Conservation (phyloP, 306 rosid genomes). For the Quillaja saponaria region DNA sequence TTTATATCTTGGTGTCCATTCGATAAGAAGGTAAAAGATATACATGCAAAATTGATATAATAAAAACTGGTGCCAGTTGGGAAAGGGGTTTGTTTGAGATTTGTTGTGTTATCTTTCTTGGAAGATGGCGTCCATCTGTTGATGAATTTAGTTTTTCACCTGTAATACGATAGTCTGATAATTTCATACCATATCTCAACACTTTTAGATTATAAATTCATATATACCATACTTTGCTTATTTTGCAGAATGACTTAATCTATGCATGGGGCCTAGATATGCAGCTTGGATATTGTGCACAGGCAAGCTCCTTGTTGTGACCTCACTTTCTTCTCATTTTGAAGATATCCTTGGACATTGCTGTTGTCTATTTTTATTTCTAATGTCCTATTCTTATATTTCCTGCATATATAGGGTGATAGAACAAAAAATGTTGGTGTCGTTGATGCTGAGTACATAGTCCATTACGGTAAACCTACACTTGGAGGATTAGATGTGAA, state of each 20-base stretch:
- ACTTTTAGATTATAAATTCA: not conserved
- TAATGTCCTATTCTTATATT: not conserved
- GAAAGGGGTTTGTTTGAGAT: too few species aligned
- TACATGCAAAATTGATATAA: too few species aligned
- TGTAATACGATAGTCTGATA: not conserved
- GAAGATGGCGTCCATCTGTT: too few species aligned
- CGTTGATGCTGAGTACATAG: constrained; percentile 83
- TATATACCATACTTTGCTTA: constrained; percentile 11
- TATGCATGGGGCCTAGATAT: constrained; percentile 97
- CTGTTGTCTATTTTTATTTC: not conserved
- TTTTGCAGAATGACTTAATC: constrained; percentile 78
- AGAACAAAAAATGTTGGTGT: constrained; percentile 80
- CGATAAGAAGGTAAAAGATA: too few species aligned
- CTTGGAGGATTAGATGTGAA: constrained; percentile 67
- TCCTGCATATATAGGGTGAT: constrained; percentile 56
- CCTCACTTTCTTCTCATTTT: constrained; percentile 1
- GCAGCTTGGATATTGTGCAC: constrained; percentile 93
- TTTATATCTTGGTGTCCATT: too few species aligned
- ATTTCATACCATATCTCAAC: not conserved
- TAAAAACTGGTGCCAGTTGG: too few species aligned
- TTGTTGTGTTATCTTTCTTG: too few species aligned
- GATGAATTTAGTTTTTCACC: not conserved
- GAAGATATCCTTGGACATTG: not conserved
- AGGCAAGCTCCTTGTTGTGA: constrained; percentile 54
- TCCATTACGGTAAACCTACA: constrained; percentile 83